phyloP scores from a whole-genome alignment of 2,329 filamentous ascomycete species.

The Botrytis elliptica region DNA sequence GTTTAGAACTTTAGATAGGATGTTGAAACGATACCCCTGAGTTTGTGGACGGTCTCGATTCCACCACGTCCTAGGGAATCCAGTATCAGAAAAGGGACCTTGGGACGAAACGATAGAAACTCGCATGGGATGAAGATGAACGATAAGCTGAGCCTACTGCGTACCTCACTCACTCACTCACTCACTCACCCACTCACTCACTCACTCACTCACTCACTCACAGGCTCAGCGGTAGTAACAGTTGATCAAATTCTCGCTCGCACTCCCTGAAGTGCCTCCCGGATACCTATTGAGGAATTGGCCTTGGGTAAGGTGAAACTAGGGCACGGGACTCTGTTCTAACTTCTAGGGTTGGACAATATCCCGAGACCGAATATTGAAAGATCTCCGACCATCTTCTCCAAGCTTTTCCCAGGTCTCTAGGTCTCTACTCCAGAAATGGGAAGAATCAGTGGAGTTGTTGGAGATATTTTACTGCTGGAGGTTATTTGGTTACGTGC shows the following conservation, averaged over 20 bases:
- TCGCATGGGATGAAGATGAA: not conserved
- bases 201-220: not conserved
- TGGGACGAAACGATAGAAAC: not conserved
- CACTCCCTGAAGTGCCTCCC: not conserved
- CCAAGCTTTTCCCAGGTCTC: conserved; percentile 6
- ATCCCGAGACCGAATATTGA: conserved; percentile 16
- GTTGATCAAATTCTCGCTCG: not conserved
- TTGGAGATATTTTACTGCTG: not conserved
- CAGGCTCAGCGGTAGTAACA: not conserved
- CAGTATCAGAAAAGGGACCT: not conserved
- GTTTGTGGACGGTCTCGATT: conserved; percentile 1
- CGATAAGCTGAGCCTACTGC: not conserved
- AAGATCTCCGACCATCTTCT: conserved; percentile 17
- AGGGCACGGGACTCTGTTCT: not conserved
- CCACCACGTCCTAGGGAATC: not conserved
- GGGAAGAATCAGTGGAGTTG: not conserved
- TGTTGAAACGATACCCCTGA: conserved; percentile 6
- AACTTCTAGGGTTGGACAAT: not conserved
- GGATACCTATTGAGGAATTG: not conserved
- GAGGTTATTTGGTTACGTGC: conserved; percentile 6
- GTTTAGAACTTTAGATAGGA: not conserved
- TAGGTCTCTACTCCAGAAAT: not conserved
- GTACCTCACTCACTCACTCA: not conserved
- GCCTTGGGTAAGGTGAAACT: conserved; percentile 8
- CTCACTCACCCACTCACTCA: not conserved